Evolutionary conservation across 352 stramenopile species (phyloP).

Genomic region (Pythium grandisporangium): DNA sequence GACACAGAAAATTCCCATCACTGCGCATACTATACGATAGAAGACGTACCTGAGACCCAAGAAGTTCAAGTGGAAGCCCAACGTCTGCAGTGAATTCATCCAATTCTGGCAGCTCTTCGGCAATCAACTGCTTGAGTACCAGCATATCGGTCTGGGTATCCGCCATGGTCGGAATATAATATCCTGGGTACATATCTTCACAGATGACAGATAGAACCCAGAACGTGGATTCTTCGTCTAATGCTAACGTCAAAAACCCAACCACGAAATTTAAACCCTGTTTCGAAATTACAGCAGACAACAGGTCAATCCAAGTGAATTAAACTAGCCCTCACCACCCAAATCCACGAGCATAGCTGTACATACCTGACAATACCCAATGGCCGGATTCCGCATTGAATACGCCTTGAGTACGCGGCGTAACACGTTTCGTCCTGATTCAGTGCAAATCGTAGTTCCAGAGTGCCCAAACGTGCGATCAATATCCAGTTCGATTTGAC

Average conservation of each 20-base stretch:
- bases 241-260: slow-evolving; percentile 67
- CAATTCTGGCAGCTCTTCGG: slow-evolving; percentile 63
- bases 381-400: slow-evolving; percentile 58
- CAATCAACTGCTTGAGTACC: slow-evolving; percentile 83
- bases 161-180: slow-evolving; percentile 86
- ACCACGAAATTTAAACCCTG: slow-evolving; percentile 85
- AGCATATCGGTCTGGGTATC: slow-evolving; percentile 86
- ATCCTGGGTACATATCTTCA: slow-evolving; percentile 84
- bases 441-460: slow-evolving; percentile 46
- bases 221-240: slow-evolving; percentile 85
- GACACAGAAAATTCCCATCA: neutral
- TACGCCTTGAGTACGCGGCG: slow-evolving; percentile 72
- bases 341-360: neutral
- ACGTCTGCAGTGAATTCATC: slow-evolving; percentile 69
- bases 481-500: slow-evolving; percentile 84
- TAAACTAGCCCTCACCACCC: no score
- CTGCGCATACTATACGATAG: no score
- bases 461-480: slow-evolving; percentile 80
- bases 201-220: slow-evolving; percentile 85
- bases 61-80: slow-evolving; percentile 74
- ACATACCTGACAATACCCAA: slow-evolving; percentile 81
- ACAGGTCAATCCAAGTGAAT: no score
- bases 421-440: slow-evolving; percentile 37
- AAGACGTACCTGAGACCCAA: slow-evolving; percentile 56
- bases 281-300: no score